Evolutionary conservation across 75 land plant genomes (phyloP).

Genomic region (Pinus tabuliformis): DNA sequence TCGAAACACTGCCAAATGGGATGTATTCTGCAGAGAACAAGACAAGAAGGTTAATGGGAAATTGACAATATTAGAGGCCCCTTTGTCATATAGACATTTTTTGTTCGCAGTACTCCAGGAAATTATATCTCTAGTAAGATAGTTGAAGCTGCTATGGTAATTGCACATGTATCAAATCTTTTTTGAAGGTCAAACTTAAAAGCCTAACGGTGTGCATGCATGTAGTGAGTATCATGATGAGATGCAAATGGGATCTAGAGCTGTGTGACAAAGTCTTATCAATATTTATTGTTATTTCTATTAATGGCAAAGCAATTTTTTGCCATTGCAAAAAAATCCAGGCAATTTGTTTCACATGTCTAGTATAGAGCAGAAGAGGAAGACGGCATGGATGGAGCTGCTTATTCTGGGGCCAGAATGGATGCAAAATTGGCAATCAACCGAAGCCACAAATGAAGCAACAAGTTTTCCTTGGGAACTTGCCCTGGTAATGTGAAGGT

Average conservation of each 20-base stretch:
- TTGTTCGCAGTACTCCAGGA: constrained; percentile 53
- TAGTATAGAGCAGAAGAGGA: constrained; percentile 14
- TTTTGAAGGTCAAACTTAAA: constrained; percentile 56
- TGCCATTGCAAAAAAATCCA: constrained; percentile 69
- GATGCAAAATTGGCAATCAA: background rate
- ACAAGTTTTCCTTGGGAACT: background rate
- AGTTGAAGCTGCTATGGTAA: constrained; percentile 92
- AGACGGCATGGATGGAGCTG: background rate
- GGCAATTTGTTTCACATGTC: constrained; percentile 46
- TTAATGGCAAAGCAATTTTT: constrained; percentile 76
- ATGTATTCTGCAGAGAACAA: constrained; percentile 54
- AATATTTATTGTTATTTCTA: constrained; percentile 64
- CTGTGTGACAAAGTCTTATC: constrained; percentile 63
- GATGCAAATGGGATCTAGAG: constrained; percentile 82
- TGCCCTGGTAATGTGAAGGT: background rate
- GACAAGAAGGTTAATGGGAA: constrained; percentile 59
- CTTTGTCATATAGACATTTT: constrained; percentile 70
- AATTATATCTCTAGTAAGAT: constrained; percentile 83
- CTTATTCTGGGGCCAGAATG: background rate
- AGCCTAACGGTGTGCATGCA: constrained; percentile 61
- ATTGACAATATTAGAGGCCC: constrained; percentile 53
- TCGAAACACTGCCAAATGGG: constrained; percentile 35
- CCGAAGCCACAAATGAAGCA: background rate
- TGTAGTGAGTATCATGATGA: constrained; percentile 60
- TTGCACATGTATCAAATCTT: constrained; percentile 83